phyloP scores from a whole-genome alignment of 257 asterid genomes.

The Solanum sitiens region DNA sequence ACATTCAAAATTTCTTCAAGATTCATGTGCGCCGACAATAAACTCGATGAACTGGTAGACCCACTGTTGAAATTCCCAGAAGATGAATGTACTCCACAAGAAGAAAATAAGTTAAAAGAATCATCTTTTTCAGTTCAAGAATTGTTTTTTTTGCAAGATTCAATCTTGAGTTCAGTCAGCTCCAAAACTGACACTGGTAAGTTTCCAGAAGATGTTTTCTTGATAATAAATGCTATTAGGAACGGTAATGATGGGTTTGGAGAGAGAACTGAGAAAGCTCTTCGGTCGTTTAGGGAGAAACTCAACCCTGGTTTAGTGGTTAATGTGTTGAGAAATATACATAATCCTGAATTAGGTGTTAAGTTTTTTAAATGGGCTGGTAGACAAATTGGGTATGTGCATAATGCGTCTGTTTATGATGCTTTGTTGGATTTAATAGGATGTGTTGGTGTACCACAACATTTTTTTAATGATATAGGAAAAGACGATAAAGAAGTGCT shows the following conservation, averaged over 20 bases:
- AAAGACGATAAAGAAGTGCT: conserved; percentile 59
- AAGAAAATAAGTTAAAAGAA: conserved; percentile 1
- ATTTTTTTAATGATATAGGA: conserved; percentile 39
- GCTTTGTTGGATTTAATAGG: conserved; percentile 53
- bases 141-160: conserved; percentile 36
- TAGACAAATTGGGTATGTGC: conserved; percentile 80
- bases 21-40: conserved; percentile 21
- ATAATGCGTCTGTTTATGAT: conserved; percentile 47
- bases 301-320: conserved; percentile 57
- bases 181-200: conserved; percentile 27
- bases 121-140: conserved; percentile 36
- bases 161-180: conserved; percentile 18
- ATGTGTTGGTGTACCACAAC: conserved; percentile 24
- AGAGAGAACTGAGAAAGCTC: conserved; percentile 58
- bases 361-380: conserved; percentile 96
- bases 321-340: conserved; percentile 55
- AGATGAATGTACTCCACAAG: conserved; percentile 7
- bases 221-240: conserved; percentile 29
- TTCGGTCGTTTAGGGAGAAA: conserved; percentile 62
- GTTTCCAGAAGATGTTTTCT: conserved; percentile 37
- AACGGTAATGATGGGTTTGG: conserved; percentile 50
- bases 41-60: conserved; percentile 20
- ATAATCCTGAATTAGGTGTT: conserved; percentile 53
- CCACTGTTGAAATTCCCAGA: conserved; percentile 12
- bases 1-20: conserved; percentile 26